Percentiles rank a stretch among this genome's conserved stretches.
These are phyloP conservation scores for Penicillium sp. DNA, from an alignment of 2,329 filamentous ascomycete genomes.

Conservation along the genomic window DNA sequence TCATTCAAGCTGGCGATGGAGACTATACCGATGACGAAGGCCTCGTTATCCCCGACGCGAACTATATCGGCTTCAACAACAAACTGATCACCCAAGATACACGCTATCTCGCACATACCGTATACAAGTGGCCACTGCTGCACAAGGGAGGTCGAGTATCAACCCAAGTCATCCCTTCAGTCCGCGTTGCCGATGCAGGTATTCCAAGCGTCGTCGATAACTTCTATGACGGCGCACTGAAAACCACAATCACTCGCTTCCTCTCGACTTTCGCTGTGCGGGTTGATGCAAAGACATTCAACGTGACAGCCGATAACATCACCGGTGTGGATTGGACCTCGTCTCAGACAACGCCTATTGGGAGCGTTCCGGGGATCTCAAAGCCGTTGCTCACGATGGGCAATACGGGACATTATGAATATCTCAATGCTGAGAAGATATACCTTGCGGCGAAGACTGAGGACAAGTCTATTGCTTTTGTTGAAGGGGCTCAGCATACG, in stretches of 20 bases:
- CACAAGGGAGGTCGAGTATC: constrained; percentile 13
- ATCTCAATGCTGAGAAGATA: constrained; percentile 22
- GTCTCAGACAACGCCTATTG: not conserved
- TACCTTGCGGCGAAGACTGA: constrained; percentile 16
- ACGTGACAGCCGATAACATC: not conserved
- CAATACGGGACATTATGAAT: constrained; percentile 24
- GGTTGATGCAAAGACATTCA: not conserved
- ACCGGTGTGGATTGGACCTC: not conserved
- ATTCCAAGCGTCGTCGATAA: not conserved
- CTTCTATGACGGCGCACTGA: not conserved
- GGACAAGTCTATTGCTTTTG: constrained; percentile 21
- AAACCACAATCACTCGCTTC: not conserved
- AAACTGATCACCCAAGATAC: constrained; percentile 18
- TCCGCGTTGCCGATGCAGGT: not conserved
- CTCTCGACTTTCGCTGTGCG: not conserved
- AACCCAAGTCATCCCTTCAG: not conserved
- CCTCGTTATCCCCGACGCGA: constrained; percentile 11
- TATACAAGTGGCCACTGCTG: constrained; percentile 21
- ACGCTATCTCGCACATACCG: constrained; percentile 18
- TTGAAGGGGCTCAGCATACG: constrained; percentile 22
- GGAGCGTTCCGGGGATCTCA: constrained; percentile 13
- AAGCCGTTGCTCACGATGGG: constrained; percentile 20
- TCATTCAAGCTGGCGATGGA: not conserved
- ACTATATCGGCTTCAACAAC: constrained; percentile 14
- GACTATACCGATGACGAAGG: not conserved